A percentile compares a stretch with the other conserved stretches of the same genome.
phyloP scores from a whole-genome alignment of 2,329 filamentous ascomycete genomes.

The Sporothrix pseudoabietina region DNA sequence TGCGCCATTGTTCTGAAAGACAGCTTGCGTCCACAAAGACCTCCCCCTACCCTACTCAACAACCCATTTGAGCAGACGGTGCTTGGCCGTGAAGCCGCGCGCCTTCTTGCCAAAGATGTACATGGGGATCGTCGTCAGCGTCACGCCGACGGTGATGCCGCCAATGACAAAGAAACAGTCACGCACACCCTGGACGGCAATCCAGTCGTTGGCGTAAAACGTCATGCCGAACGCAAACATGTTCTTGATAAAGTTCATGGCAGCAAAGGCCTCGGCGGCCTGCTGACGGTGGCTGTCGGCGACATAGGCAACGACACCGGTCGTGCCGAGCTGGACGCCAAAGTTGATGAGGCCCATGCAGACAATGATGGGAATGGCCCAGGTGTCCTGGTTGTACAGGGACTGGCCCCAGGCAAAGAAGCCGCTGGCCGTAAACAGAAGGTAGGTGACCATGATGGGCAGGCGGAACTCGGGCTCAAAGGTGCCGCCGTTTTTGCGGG shows the following conservation, averaged over 20 bases:
- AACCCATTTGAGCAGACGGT: slow-evolving; percentile 31
- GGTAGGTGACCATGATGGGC: slow-evolving; percentile 43
- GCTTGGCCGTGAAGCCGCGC: slow-evolving; percentile 31
- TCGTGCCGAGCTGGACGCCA: slow-evolving; percentile 45
- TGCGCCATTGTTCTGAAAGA: too few relatives aligned
- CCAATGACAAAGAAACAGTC: slow-evolving; percentile 45
- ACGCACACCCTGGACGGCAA: slow-evolving; percentile 43
- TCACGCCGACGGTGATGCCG: slow-evolving; percentile 41
- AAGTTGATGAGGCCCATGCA: slow-evolving; percentile 42
- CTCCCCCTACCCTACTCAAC: not conserved
- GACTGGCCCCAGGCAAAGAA: slow-evolving; percentile 43
- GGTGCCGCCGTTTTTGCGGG: slow-evolving; percentile 43
- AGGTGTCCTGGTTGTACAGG: slow-evolving; percentile 36
- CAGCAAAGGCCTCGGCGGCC: slow-evolving; percentile 44
- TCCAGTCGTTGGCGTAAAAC: slow-evolving; percentile 47
- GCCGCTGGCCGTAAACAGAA: slow-evolving; percentile 43
- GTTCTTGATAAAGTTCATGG: slow-evolving; percentile 47
- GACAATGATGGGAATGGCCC: slow-evolving; percentile 41
- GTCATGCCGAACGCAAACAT: slow-evolving; percentile 45
- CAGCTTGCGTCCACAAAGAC: too few relatives aligned
- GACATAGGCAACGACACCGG: slow-evolving; percentile 44
- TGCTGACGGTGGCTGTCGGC: slow-evolving; percentile 46
- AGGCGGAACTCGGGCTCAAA: slow-evolving; percentile 47
- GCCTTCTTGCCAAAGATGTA: slow-evolving; percentile 37
- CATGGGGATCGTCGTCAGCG: slow-evolving; percentile 42